phyloP scores from a whole-genome alignment of 1,139 yeast genomes.

The Candida buenavistaensis region DNA sequence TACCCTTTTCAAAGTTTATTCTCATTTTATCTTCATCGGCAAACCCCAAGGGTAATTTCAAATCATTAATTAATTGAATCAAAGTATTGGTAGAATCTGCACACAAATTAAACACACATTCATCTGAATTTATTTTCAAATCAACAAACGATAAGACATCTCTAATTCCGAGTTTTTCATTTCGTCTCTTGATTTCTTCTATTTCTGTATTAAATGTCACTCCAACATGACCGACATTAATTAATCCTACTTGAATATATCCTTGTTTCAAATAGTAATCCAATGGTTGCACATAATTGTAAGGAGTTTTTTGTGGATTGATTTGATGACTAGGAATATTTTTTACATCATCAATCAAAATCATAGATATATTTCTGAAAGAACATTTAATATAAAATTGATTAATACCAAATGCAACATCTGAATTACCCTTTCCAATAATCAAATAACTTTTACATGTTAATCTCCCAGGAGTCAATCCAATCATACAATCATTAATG shows the following conservation, averaged over 20 bases:
- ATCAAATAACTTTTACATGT: slow-evolving; percentile 52
- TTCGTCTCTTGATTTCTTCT: slow-evolving; percentile 21
- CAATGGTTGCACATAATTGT: slow-evolving; percentile 17
- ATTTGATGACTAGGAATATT: slow-evolving; percentile 25
- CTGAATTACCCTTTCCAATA: slow-evolving; percentile 53
- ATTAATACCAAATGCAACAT: slow-evolving; percentile 35
- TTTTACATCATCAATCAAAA: slow-evolving; percentile 58
- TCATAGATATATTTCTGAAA: slow-evolving; percentile 42
- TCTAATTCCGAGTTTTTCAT: slow-evolving; percentile 21
- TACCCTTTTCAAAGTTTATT: slow-evolving; percentile 29
- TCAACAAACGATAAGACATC: slow-evolving; percentile 34
- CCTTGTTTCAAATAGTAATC: slow-evolving; percentile 28
- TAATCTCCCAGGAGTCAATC: slow-evolving; percentile 60
- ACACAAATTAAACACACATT: slow-evolving; percentile 59
- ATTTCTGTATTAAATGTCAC: slow-evolving; percentile 32
- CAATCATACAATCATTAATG: slow-evolving; percentile 54
- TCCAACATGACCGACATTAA: slow-evolving; percentile 45
- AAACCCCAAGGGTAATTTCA: slow-evolving; percentile 65
- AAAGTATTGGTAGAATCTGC: slow-evolving; percentile 84
- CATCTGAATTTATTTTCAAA: slow-evolving; percentile 50
- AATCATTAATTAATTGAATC: slow-evolving; percentile 64
- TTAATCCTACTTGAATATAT: slow-evolving; percentile 43
- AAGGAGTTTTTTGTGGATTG: slow-evolving; percentile 6
- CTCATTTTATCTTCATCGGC: slow-evolving; percentile 58
- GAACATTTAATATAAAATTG: slow-evolving; percentile 43